phyloP scores from a whole-genome alignment of 2,329 filamentous ascomycete genomes.

The Clonostachys solani region DNA sequence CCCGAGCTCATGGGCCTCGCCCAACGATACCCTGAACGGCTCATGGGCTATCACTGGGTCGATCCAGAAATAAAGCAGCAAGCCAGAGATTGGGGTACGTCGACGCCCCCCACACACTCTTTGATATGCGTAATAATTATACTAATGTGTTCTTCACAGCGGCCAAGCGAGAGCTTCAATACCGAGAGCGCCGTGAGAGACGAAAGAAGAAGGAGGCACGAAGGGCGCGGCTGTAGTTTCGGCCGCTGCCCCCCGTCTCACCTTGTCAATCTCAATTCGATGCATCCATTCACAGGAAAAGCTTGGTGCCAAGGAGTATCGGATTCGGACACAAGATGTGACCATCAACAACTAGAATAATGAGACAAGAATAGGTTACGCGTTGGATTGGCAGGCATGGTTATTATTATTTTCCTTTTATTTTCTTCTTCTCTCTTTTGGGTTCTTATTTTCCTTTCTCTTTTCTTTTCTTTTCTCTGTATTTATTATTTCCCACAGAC shows the following conservation, averaged over 20 bases:
- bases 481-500: not conserved
- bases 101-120: not conserved
- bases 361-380: no score
- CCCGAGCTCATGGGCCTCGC: conserved; percentile 29
- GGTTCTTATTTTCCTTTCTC: not conserved
- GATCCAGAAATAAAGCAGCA: conserved; percentile 27
- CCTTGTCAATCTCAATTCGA: conserved; percentile 6
- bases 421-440: conserved; percentile 6
- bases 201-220: conserved; percentile 28
- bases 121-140: not conserved
- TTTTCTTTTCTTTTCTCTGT: conserved; percentile 1
- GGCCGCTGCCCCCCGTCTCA: conserved; percentile 1
- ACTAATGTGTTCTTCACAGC: conserved; percentile 12
- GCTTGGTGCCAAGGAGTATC: no score
- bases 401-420: no score
- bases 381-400: no score
- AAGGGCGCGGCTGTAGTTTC: conserved; percentile 1
- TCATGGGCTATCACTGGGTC: conserved; percentile 40
- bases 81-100: conserved; percentile 35
- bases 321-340: no score
- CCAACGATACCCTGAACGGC: conserved; percentile 41
- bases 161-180: conserved; percentile 25
- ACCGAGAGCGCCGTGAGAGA: conserved; percentile 27
- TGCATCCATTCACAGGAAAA: conserved; percentile 7
- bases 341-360: no score